Evolutionary conservation across 2,329 filamentous ascomycete genomes (phyloP).

Genomic region (Botryotinia convoluta): DNA sequence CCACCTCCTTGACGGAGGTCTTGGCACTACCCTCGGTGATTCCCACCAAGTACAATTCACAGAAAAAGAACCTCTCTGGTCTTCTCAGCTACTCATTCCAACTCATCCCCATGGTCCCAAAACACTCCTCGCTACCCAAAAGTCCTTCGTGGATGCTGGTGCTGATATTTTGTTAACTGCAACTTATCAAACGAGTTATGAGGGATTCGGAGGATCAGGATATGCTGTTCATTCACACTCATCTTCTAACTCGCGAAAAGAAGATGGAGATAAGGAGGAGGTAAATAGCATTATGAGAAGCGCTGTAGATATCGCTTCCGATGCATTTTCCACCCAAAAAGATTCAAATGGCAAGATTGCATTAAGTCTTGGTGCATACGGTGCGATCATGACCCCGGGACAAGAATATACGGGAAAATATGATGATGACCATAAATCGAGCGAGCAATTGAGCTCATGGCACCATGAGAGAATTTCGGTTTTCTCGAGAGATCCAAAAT

Average conservation of each 20-base stretch:
- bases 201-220: conserved; percentile 47
- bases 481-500: conserved; percentile 40
- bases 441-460: conserved; percentile 51
- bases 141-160: conserved; percentile 46
- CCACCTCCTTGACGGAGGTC: conserved; percentile 61
- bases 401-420: conserved; percentile 65
- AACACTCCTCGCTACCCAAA: conserved; percentile 12
- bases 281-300: conserved; percentile 46
- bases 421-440: conserved; percentile 47
- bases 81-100: conserved; percentile 61
- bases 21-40: conserved; percentile 64
- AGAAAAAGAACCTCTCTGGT: conserved; percentile 60
- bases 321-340: conserved; percentile 33
- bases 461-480: conserved; percentile 53
- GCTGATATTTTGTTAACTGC: conserved; percentile 64
- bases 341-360: conserved; percentile 42
- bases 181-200: conserved; percentile 62
- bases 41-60: conserved; percentile 53
- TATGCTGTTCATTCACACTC: conserved; percentile 11
- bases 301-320: conserved; percentile 41
- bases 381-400: conserved; percentile 63
- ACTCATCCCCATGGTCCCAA: conserved; percentile 37
- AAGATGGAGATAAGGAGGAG: conserved; percentile 29
- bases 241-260: background rate
- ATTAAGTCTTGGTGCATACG: conserved; percentile 64